A percentile compares a stretch with the other conserved stretches of the same genome.
Evolutionary conservation across 441 rosid genomes (phyloP).

Genomic region (Capsella rubella): DNA sequence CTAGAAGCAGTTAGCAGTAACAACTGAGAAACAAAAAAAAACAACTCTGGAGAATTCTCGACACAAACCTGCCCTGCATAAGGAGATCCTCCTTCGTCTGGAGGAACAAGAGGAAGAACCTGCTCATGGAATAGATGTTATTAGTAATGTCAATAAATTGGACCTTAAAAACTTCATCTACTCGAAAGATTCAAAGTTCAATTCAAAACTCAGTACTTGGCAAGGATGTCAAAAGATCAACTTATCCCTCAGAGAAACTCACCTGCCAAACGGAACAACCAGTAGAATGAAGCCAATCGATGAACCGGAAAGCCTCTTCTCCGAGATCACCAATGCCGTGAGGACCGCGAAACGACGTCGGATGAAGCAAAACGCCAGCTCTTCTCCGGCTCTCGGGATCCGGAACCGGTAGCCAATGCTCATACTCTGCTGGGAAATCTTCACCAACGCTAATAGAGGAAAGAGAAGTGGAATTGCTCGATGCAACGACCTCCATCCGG

Average conservation of each 20-base stretch:
- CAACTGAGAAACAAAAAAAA: background rate
- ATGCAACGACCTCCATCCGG: conserved; percentile 41
- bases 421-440: conserved; percentile 71
- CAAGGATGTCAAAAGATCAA: background rate
- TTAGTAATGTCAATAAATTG: too few relatives aligned
- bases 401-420: conserved; percentile 57
- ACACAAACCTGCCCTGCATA: conserved; percentile 84
- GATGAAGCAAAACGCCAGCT: conserved; percentile 92
- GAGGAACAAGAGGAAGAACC: conserved; percentile 99
- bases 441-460: conserved; percentile 58
- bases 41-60: background rate
- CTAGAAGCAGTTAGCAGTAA: conserved; percentile 45
- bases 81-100: conserved; percentile 85
- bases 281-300: conserved; percentile 88
- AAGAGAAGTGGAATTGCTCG: conserved; percentile 38
- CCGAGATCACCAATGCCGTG: conserved; percentile 95
- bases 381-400: conserved; percentile 60
- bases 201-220: background rate
- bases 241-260: background rate
- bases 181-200: background rate
- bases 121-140: conserved; percentile 37
- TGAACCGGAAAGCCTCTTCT: conserved; percentile 70
- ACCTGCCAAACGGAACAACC: conserved; percentile 99
- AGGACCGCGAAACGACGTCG: conserved; percentile 86
- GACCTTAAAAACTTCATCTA: background rate